Conservation (phyloP, 305 asterid genomes). For the Solanum hybrid region DNA sequence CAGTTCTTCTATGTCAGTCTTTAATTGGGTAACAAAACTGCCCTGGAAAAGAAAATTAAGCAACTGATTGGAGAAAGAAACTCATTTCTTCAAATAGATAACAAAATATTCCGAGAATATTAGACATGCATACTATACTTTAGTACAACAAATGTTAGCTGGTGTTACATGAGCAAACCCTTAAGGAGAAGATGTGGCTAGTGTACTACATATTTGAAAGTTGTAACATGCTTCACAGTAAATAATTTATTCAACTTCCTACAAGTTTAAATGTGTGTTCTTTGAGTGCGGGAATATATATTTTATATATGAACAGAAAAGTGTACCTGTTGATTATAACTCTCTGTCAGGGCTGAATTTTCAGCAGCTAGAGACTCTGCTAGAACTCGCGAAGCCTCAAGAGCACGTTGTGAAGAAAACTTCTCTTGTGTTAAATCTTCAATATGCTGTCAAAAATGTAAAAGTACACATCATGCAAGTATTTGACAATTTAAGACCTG, state of each 20-base stretch:
- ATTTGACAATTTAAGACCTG: background rate
- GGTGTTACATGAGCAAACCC: background rate
- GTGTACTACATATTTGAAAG: background rate
- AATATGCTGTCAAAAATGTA: slow-evolving; percentile 54
- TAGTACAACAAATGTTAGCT: background rate
- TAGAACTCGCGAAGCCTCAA: slow-evolving; percentile 78
- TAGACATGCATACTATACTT: background rate
- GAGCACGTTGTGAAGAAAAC: slow-evolving; percentile 92
- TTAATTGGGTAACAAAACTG: slow-evolving; percentile 67
- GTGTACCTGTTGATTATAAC: slow-evolving; percentile 80
- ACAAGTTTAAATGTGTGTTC: background rate
- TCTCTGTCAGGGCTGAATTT: slow-evolving; percentile 89
- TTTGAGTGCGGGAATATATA: background rate
- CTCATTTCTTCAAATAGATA: background rate
- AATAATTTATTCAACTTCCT: background rate
- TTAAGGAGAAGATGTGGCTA: background rate
- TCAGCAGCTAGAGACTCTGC: slow-evolving; percentile 94
- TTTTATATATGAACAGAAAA: background rate
- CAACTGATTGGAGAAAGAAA: background rate
- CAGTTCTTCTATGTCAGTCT: slow-evolving; percentile 57
- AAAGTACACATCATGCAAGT: background rate
- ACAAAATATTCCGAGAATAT: background rate
- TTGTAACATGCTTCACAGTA: background rate
- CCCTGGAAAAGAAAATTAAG: slow-evolving; percentile 44
- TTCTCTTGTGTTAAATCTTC: slow-evolving; percentile 98